Base-by-base conservation (phyloP, 2,329 filamentous ascomycete genomes). In the Paraphaeosphaeria sporulosa region DNA sequence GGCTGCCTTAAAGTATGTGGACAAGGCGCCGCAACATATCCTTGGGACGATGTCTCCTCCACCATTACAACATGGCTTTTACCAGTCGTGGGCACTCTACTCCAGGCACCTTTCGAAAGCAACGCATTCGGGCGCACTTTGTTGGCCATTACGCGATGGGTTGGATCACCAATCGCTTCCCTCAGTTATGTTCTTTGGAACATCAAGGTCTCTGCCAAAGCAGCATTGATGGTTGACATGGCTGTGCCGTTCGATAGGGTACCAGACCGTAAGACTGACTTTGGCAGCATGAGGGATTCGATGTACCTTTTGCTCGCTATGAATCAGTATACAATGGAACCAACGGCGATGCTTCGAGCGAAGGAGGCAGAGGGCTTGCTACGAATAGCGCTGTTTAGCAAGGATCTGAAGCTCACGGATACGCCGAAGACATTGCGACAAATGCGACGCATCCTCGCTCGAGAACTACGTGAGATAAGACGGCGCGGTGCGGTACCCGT, bases 281-380 rank as follows among this genome's bases (percentile, higher is more conserved):
- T 78, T 60, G 70, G 65, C 6, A 74, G 74, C 21, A 76, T 81
- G 55, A 64, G 80, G 40, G 81, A 83, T 59, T 81, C 79, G 0
- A 76, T 82, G 65, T 82, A 79, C 55, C 72, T 83, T 17, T 70
- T 83, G 19, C 73, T 77, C 50, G 77, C 76, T 6, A 79, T 82
- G 73, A 82, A 82, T 48, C 81, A 83, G 63, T 83, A 80, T 60
- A 79, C 71, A 3, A 73, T 80, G 56, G 76, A 76, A 42, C 67
- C 67, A 21, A 72, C 68, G 34, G 62, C 61, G 5, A 64, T 62
- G 9, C 21, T 61, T 3, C 57, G 59, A 6, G 64, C 64, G 19
- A 78, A 73, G 53, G 70, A 75, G 50, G 76, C 78, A 0, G 79
- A 81, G 54, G 77, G 73, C 3, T 59, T 81, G 17, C 67, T 81